Percentiles rank a stretch among this genome's conserved stretches.
phyloP scores from a whole-genome alignment of 2,329 filamentous ascomycete species.

The Colletotrichum orbiculare region DNA sequence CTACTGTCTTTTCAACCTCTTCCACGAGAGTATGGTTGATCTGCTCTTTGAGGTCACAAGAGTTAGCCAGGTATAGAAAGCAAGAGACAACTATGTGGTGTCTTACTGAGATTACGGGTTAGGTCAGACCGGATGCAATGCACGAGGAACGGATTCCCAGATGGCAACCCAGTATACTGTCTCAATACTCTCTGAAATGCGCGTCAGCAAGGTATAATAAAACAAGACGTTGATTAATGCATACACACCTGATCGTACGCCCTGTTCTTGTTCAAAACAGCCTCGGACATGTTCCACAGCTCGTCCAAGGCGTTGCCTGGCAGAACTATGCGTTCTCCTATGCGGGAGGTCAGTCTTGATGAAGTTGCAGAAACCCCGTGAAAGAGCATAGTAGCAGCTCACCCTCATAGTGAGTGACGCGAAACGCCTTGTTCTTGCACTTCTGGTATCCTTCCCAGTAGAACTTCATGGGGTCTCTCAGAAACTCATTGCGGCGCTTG shows the following conservation, averaged over 20 bases:
- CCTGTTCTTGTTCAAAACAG: slow-evolving; percentile 21
- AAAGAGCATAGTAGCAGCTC: too few species aligned
- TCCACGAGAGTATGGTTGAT: slow-evolving; percentile 12
- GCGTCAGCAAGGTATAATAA: too few species aligned
- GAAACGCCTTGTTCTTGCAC: slow-evolving; percentile 13
- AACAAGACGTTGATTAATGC: too few species aligned
- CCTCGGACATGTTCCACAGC: slow-evolving; percentile 25
- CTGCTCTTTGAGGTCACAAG: not conserved
- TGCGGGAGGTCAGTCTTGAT: not conserved
- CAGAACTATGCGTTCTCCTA: slow-evolving; percentile 16
- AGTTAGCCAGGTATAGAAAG: not conserved
- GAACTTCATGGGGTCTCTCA: slow-evolving; percentile 16
- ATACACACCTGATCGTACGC: slow-evolving; percentile 13
- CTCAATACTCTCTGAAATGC: slow-evolving; percentile 5
- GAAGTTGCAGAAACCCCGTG: too few species aligned
- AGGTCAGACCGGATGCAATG: slow-evolving; percentile 24
- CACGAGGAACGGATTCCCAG: slow-evolving; percentile 22
- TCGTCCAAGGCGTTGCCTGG: slow-evolving; percentile 15
- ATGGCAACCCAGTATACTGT: slow-evolving; percentile 24
- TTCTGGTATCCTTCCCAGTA: slow-evolving; percentile 18
- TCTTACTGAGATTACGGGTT: slow-evolving; percentile 16
- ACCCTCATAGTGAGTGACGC: slow-evolving; percentile 21
- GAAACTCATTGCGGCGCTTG: slow-evolving; percentile 16
- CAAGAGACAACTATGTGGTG: not conserved
- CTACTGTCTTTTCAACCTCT: slow-evolving; percentile 40